These are phyloP conservation scores for Bryoglossum gracile DNA, from an alignment of 495 filamentous ascomycete species.

Conservation along the genomic window DNA sequence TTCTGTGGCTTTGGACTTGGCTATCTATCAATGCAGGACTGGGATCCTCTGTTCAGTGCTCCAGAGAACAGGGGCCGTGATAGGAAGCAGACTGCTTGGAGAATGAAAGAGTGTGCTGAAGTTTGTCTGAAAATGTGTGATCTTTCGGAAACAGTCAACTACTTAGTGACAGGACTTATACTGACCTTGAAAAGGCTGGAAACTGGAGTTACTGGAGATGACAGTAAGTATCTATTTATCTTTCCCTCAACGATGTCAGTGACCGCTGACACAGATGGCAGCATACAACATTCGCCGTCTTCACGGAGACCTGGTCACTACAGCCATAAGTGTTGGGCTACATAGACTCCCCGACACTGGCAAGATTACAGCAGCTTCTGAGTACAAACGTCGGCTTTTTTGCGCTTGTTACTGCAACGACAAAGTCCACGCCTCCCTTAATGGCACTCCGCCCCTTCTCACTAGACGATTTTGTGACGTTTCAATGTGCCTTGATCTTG, in stretches of 20 bases:
- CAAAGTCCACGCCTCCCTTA: conserved; percentile 15
- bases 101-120: conserved; percentile 21
- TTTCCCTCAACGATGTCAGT: neutral
- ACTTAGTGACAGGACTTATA: conserved; percentile 11
- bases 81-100: conserved; percentile 12
- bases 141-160: conserved; percentile 17
- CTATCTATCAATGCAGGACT: conserved; percentile 13
- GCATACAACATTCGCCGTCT: conserved; percentile 14
- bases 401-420: conserved; percentile 17
- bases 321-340: conserved; percentile 16
- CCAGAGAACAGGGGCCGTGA: conserved; percentile 12
- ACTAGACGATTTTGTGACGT: conserved; percentile 16
- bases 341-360: conserved; percentile 19
- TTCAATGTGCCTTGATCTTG: conserved; percentile 17
- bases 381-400: conserved; percentile 18
- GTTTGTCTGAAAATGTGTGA: conserved; percentile 22
- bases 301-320: conserved; percentile 18
- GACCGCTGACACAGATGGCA: too few relatives aligned
- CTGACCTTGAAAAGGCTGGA: conserved; percentile 10
- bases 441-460: conserved; percentile 20
- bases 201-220: conserved; percentile 13
- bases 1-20: conserved; percentile 20
- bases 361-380: conserved; percentile 18
- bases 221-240: too few relatives aligned
- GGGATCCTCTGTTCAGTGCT: conserved; percentile 12